phyloP scores from a whole-genome alignment of 257 asterid genomes.

The Solanum piurae region DNA sequence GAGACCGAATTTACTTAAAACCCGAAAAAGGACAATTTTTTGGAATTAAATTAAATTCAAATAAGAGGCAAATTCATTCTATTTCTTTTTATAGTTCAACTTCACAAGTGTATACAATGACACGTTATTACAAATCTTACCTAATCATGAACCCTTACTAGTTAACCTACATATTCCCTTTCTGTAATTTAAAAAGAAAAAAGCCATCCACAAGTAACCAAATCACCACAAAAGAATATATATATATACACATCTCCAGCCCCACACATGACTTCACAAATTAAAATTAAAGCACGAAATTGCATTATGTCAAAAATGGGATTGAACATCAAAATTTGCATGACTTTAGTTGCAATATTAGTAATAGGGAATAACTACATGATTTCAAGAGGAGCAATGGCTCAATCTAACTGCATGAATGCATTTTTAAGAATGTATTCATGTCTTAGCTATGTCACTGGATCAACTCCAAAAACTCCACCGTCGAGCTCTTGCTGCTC shows the following conservation, averaged over 20 bases:
- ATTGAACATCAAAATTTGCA: background rate
- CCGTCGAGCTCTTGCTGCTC: slow-evolving; percentile 57
- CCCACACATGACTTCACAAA: background rate
- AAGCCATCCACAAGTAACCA: background rate
- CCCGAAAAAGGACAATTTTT: background rate
- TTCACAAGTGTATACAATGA: background rate
- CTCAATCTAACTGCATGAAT: slow-evolving; percentile 47
- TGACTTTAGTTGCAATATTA: background rate
- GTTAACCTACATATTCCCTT: slow-evolving; percentile 24
- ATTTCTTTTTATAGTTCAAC: background rate
- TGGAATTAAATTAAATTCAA: background rate
- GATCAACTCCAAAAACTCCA: slow-evolving; percentile 27
- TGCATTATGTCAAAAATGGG: slow-evolving; percentile 20
- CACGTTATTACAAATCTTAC: slow-evolving; percentile 32
- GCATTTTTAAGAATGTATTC: slow-evolving; percentile 50
- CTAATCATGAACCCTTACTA: slow-evolving; percentile 22
- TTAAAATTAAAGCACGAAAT: background rate
- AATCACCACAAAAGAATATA: background rate
- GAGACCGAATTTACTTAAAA: background rate
- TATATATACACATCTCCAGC: background rate
- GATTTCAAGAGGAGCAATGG: slow-evolving; percentile 12
- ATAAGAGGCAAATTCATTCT: background rate
- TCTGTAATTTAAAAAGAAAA: background rate
- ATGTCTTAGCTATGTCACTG: slow-evolving; percentile 59
- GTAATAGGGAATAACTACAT: background rate